Evolutionary conservation across 495 filamentous ascomycete species (phyloP), one percentile per base, ranked within the genome.

Genomic region (Penicillium crystallinum): DNA sequence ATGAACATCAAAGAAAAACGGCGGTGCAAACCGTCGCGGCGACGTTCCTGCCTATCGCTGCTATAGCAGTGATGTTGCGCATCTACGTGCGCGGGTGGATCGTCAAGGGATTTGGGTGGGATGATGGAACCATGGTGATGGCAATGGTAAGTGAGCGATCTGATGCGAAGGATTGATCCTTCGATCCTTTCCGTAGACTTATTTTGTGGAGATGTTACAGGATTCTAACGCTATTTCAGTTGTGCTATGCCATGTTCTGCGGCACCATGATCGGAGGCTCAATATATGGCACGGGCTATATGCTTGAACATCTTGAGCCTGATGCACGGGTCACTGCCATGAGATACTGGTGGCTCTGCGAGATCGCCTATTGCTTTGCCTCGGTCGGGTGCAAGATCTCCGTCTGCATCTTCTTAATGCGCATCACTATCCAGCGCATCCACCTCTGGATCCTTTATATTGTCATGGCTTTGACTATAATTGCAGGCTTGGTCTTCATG

Each of bases 261-360:
- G 65, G 54, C 10, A 69, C 64, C 36, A 71, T 70, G 70, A 73
- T 75, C 18, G 71, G 68, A 44, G 72, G 72, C 19, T 53, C 58
- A 33, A 5, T 67, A 6, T 68, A 68, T 39, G 70, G 72, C 9
- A 74, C 71, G 18, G 72, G 72, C 2, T 55, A 58, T 15, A 55
- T 56, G 23, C 67, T 67, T 31, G 53, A n/a, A 0, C 35, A 55
- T 29, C 55, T 74, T 18, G 54, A 17, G 36, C 62, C 1, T 43
- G 62, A 25, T 1, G 19, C 30, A 14, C 64, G 67, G 9, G 61
- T 71, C 4, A 66, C 54, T 2, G 72, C 72, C 3, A 75, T 71
- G 68, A 61, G 69, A 58, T 77, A 69, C 44, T 74, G 70, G 68
- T 71, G 67, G 67, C 53, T 77, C 12, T 74, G 72, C 40, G 70